Evolutionary conservation across 345 rosid species (phyloP).

Genomic region (Limnanthes douglasii): DNA sequence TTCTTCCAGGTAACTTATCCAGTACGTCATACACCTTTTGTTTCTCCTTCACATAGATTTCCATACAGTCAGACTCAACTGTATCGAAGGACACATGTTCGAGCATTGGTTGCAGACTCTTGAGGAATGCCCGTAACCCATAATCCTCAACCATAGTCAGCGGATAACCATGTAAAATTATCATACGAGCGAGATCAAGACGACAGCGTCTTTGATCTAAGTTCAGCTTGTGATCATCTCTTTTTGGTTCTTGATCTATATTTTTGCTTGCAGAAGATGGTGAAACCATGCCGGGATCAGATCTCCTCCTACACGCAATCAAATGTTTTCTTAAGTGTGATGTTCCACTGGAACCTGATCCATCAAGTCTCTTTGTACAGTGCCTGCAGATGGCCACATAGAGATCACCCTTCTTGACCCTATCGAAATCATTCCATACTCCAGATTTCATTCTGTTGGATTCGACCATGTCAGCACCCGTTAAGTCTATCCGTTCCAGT

Average conservation of each 20-base stretch:
- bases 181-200: constrained; percentile 70
- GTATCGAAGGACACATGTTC: constrained; percentile 35
- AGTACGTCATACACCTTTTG: constrained; percentile 42
- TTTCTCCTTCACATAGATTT: constrained; percentile 55
- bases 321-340: constrained; percentile 79
- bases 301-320: constrained; percentile 57
- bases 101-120: constrained; percentile 56
- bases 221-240: constrained; percentile 18
- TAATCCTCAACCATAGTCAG: constrained; percentile 62
- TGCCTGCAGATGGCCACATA: constrained; percentile 68
- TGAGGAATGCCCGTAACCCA: constrained; percentile 55
- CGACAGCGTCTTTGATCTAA: constrained; percentile 62
- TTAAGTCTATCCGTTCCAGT: constrained; percentile 73
- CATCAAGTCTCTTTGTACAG: constrained; percentile 64
- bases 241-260: constrained; percentile 38
- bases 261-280: constrained; percentile 28
- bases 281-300: constrained; percentile 18
- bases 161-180: constrained; percentile 64
- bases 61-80: constrained; percentile 65
- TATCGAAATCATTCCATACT: constrained; percentile 85
- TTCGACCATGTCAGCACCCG: constrained; percentile 61
- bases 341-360: constrained; percentile 73
- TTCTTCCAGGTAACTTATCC: constrained; percentile 70
- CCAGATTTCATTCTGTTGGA: constrained; percentile 66
- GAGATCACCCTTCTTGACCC: constrained; percentile 55